Percentiles rank a stretch among this genome's conserved stretches.
Conservation (phyloP, 1,284 basidiomycete species). For the Rhodotorula sp. region DNA sequence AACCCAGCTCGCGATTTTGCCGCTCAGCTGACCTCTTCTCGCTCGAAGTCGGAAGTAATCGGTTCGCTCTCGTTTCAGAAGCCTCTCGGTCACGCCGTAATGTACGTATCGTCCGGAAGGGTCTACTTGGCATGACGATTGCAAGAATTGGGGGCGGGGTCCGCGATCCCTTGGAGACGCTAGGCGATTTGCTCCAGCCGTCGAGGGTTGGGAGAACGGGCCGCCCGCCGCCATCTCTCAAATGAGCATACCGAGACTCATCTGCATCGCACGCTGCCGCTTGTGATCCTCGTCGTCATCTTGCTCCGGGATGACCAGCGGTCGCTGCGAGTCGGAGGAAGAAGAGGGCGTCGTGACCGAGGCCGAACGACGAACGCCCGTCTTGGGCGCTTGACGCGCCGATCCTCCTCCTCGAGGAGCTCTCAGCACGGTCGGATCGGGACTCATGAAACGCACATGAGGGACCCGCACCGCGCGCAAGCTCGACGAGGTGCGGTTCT, state of each 20-base stretch:
- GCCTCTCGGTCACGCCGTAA: too few species aligned
- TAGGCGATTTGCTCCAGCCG: background rate
- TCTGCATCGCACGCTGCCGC: constrained; percentile 8
- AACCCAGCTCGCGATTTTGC: too few species aligned
- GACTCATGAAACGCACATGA: constrained; percentile 22
- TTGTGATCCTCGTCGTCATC: background rate
- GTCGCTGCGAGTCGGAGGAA: background rate
- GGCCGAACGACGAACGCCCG: background rate
- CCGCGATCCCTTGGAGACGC: too few species aligned
- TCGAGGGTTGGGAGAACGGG: background rate
- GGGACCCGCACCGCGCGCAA: constrained; percentile 14
- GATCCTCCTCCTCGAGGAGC: background rate
- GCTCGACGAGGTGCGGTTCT: constrained; percentile 1
- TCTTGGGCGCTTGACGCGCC: background rate
- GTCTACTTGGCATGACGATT: too few species aligned
- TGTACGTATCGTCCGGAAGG: too few species aligned
- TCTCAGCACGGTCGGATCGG: constrained; percentile 6
- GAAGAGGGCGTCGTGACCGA: background rate
- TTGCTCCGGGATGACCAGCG: background rate
- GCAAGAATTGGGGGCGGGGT: too few species aligned
- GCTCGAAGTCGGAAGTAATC: too few species aligned
- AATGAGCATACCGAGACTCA: constrained; percentile 16
- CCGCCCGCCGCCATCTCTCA: background rate
- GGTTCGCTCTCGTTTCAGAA: too few species aligned
- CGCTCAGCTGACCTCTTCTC: too few species aligned